A percentile compares a stretch with the other conserved stretches of the same genome.
phyloP scores from a whole-genome alignment of 331 rosid species.

The Cydonia oblonga region DNA sequence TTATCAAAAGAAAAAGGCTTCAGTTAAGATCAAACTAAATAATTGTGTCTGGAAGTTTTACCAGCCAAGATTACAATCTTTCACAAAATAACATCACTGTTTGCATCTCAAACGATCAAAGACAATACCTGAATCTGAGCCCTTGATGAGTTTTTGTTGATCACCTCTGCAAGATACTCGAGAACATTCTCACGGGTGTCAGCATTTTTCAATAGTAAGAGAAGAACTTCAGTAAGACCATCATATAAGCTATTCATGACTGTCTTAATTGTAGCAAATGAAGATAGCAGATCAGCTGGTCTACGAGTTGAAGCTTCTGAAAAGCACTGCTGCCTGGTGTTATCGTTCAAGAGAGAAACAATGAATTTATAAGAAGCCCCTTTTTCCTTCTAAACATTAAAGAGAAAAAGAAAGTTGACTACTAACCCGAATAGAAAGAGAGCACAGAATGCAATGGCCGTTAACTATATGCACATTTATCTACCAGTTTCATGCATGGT shows the following conservation, averaged over 20 bases:
- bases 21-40: neutral
- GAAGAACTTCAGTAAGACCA: constrained; percentile 75
- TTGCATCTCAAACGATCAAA: neutral
- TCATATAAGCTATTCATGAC: constrained; percentile 71
- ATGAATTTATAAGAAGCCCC: neutral
- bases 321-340: constrained; percentile 84
- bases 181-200: constrained; percentile 79
- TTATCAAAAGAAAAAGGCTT: neutral
- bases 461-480: neutral
- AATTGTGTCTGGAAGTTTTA: neutral
- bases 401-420: neutral
- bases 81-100: neutral
- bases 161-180: constrained; percentile 86
- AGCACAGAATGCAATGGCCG: neutral
- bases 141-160: constrained; percentile 83
- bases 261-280: constrained; percentile 73
- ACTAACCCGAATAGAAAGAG: neutral
- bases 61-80: neutral
- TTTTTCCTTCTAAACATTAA: neutral
- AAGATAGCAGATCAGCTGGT: constrained; percentile 68
- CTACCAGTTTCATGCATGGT: neutral
- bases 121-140: constrained; percentile 80
- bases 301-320: constrained; percentile 77
- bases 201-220: constrained; percentile 62
- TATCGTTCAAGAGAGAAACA: constrained; percentile 6